Percentiles rank a stretch among this genome's conserved stretches.
Conservation (phyloP, 2,329 filamentous ascomycete genomes). For the Daldinia sp. region DNA sequence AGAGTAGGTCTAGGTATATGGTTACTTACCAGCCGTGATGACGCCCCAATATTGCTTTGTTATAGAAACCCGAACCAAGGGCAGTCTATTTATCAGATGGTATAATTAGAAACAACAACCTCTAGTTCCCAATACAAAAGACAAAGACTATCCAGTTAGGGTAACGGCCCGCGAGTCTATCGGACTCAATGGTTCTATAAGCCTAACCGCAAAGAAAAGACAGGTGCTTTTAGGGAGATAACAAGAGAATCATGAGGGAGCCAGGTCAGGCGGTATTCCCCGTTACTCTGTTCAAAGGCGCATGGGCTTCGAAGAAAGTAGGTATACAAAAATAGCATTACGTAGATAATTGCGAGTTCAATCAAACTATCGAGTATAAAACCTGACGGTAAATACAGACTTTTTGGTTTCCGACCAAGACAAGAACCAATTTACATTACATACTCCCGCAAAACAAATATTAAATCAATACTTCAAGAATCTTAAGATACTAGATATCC, state of each 20-base stretch:
- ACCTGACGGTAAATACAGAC: not conserved
- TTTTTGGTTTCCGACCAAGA: not conserved
- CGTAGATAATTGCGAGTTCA: not conserved
- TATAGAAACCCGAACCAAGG: not conserved
- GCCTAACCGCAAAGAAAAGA: not conserved
- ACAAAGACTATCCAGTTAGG: not conserved
- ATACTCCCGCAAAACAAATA: not conserved
- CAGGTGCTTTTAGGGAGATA: not conserved
- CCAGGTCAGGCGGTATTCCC: not conserved
- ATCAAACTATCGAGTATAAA: conserved; percentile 17
- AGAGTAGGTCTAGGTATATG: no score
- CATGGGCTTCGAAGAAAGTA: not conserved
- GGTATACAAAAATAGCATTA: not conserved
- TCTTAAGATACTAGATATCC: not conserved
- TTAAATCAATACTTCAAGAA: not conserved
- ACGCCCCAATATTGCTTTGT: not conserved
- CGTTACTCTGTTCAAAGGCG: not conserved
- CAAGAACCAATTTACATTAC: not conserved
- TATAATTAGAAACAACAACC: not conserved
- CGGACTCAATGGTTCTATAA: not conserved
- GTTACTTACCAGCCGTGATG: no score
- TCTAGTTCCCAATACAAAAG: not conserved
- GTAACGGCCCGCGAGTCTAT: not conserved
- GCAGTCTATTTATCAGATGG: not conserved
- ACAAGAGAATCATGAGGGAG: not conserved